phyloP scores from a whole-genome alignment of 768 basidiomycete species.

The Galerina sulciceps region DNA sequence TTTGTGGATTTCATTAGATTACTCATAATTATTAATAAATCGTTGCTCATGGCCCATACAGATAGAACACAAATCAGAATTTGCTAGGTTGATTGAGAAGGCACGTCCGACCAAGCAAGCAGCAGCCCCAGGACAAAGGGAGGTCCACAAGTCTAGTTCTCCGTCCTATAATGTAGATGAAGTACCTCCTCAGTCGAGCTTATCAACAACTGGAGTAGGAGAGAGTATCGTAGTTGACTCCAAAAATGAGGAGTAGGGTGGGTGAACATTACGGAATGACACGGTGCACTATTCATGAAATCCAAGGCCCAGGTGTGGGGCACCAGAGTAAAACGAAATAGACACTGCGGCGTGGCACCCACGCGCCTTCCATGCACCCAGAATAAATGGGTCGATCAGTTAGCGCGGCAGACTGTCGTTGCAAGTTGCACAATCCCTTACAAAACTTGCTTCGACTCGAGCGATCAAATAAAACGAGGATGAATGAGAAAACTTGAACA shows the following conservation, averaged over 20 bases:
- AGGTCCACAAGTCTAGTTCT: neutral
- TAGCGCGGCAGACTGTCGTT: no score
- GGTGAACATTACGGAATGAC: neutral
- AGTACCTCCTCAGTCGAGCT: slow-evolving; percentile 2
- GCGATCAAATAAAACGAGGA: no score
- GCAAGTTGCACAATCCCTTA: no score
- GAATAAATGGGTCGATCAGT: no score
- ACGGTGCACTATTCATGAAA: no score
- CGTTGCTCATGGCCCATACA: slow-evolving; percentile 15
- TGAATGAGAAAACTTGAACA: no score
- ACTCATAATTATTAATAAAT: neutral
- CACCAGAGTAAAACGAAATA: no score
- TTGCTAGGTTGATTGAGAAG: slow-evolving; percentile 39
- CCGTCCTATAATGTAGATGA: neutral
- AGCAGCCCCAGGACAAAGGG: neutral
- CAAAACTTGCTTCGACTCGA: no score
- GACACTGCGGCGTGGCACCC: no score
- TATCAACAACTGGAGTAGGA: slow-evolving; percentile 20
- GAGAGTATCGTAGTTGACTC: slow-evolving; percentile 39
- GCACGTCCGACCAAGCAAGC: slow-evolving; percentile 33
- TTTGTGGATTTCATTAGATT: neutral
- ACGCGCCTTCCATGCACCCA: no score
- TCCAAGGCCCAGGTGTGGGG: no score
- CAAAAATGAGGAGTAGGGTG: slow-evolving; percentile 30
- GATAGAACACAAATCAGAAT: slow-evolving; percentile 45